Evolutionary conservation across 805 yeast genomes (phyloP).

Genomic region (Yarrowia deformans): DNA sequence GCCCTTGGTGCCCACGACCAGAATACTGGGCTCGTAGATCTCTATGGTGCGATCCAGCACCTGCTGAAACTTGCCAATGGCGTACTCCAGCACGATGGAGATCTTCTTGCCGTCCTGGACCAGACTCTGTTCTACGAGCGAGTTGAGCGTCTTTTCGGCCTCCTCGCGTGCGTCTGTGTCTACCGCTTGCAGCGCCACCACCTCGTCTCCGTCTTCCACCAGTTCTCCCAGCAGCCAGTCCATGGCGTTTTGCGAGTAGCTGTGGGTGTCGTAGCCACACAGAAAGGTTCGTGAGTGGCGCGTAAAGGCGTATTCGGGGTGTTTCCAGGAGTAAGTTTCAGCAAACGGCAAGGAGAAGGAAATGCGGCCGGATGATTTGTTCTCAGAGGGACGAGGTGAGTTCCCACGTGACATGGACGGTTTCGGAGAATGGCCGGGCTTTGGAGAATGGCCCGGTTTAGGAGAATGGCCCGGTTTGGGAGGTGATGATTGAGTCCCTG

Average conservation of each 20-base stretch:
- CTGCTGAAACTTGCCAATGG: constrained; percentile 56
- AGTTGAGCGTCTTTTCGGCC: constrained; percentile 51
- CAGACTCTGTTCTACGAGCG: constrained; percentile 17
- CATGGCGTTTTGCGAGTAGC: constrained; percentile 55
- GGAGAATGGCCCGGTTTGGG: background rate
- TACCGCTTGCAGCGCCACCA: constrained; percentile 56
- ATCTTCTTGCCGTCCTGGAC: constrained; percentile 50
- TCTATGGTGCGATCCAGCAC: constrained; percentile 54
- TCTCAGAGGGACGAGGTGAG: background rate
- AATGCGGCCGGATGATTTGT: constrained; percentile 4
- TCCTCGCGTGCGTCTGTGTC: constrained; percentile 47
- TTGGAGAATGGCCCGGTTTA: background rate
- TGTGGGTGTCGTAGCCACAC: constrained; percentile 56
- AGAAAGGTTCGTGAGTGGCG: constrained; percentile 55
- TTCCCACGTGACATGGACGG: background rate
- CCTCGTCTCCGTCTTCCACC: constrained; percentile 56
- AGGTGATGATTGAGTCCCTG: background rate
- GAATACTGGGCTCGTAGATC: constrained; percentile 56
- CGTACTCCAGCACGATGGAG: constrained; percentile 55
- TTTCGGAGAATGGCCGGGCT: background rate
- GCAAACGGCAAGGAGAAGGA: constrained; percentile 10
- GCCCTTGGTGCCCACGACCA: constrained; percentile 58
- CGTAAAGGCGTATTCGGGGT: constrained; percentile 49
- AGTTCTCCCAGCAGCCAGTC: constrained; percentile 58
- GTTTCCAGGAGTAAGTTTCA: constrained; percentile 20